Base-by-base conservation (phyloP, 495 filamentous ascomycete species). In the Immersiella caudata region DNA sequence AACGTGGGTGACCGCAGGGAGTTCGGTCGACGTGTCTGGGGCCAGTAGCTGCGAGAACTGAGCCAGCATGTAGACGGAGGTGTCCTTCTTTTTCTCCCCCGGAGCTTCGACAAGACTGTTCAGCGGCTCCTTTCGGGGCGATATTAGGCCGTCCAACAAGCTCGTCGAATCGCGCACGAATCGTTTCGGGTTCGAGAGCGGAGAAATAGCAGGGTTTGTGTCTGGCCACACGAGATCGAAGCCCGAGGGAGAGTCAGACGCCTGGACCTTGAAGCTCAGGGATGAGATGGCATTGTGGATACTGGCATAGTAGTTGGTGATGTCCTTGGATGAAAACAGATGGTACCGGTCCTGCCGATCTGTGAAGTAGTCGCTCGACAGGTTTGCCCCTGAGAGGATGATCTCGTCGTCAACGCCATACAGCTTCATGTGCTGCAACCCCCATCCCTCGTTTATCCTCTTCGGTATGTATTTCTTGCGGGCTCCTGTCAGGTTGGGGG, bases 341-440 rank as follows among this genome's bases (percentile, higher is more conserved):
- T 99, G 96, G 71, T 99, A 99, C 59, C 95, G 84, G 73, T 99
- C 95, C 68, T 98, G 88, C 3, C 95, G 88, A 72, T 97, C 94
- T 12, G 93, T 97, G 76, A 99, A 99, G 77, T 99, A 99, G 73
- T 98, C 94, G 36, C 84, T 84, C 6, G 93, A 97, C 11, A 99
- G 82, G 67, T 99, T 99, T 9, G 95, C 95, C 33, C 95, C 95
- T 1, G 93, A 96, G 27, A 99, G 84, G 40, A 99, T 95, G 59
- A 99, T 88, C 77, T 97, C 94, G 72, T 98, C 93, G 68, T 99
- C 95, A 51, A 97, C 79, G 0, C 96, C 95, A 70, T 99, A 99
- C 0, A 99, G 84, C 83, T 99, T 99, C 93, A 99, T 99, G 74
- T 99, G 95, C 74, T 99, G 95, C 52, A 99, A 79, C 16, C 95